Evolutionary conservation across 352 stramenopile genomes (phyloP), one percentile per base, ranked within the genome.

Genomic region (Peronospora belbahrii): DNA sequence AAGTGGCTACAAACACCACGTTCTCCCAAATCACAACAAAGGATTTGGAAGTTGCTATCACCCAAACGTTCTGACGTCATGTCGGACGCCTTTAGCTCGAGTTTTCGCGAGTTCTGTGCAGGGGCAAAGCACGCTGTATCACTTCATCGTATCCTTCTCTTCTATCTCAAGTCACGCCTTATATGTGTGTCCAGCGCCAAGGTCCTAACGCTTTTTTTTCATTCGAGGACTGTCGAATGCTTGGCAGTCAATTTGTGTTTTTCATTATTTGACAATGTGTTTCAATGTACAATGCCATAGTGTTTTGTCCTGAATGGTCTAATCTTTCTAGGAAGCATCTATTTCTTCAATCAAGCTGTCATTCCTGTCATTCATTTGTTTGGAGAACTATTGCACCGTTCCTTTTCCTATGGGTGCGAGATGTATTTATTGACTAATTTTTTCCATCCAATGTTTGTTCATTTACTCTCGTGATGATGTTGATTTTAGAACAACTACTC

Each of bases 301-400:
- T 94, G 82, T 49, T 86, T 94, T 42, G 73, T 91, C 43, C 71
- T 94, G n/a, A 94, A 94, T 53, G 82, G 82, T 0, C 74, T 94
- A 17, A 91, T 94, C 51, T 94, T 94, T 48, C 64, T 94, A 27
- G 82, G 82, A 31, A 92, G 80, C 55, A 94, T 94, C 38, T 94
- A 87, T 70, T 94, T 94, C 59, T 94, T 94, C 44, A 78, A 92
- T 39, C 61, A 52, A 41, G 75, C 68, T 17, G 79, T 94, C 39
- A 90, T 94, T 45, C 82, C 82, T 7, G 73, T 94, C 9, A 94
- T 94, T 45, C 82, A 94, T 50, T 55, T 94, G 51, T 90, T 94
- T 56, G 82, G 82, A 22, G 72, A 92, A 53, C 62, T 90, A 34
- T 66, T 94, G 52, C 72, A 91, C 39, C 65, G 54, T 18, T 71